Percentiles rank a stretch among this genome's conserved stretches.
Conservation (phyloP, 768 basidiomycete species). For the Pulveroboletus sp. region DNA sequence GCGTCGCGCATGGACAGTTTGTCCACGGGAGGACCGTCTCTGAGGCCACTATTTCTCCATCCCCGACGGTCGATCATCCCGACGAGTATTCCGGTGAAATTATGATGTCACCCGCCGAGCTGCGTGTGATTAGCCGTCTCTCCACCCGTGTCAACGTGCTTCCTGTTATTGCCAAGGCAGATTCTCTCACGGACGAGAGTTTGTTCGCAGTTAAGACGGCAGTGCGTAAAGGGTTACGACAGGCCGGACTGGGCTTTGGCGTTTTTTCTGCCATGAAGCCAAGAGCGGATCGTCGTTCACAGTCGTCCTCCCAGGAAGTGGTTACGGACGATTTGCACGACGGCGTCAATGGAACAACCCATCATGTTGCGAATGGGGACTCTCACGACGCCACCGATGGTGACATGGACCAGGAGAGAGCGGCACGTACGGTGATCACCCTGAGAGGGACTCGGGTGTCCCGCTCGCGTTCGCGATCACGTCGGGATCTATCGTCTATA, state of each 20-base stretch:
- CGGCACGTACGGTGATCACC: slow-evolving; percentile 75
- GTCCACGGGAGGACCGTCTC: slow-evolving; percentile 58
- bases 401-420: slow-evolving; percentile 50
- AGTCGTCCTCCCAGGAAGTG: slow-evolving; percentile 17
- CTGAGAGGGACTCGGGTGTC: slow-evolving; percentile 44
- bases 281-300: slow-evolving; percentile 9
- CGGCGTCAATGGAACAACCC: slow-evolving; percentile 26
- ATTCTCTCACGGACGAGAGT: slow-evolving; percentile 80
- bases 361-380: slow-evolving; percentile 29
- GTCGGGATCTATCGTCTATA: slow-evolving; percentile 61
- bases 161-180: slow-evolving; percentile 76
- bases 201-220: slow-evolving; percentile 68
- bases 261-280: slow-evolving; percentile 57
- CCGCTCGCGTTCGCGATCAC: slow-evolving; percentile 72
- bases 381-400: slow-evolving; percentile 33
- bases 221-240: slow-evolving; percentile 62
- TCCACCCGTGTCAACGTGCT: slow-evolving; percentile 75
- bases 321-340: slow-evolving; percentile 18
- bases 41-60: slow-evolving; percentile 57
- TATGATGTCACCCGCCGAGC: slow-evolving; percentile 74
- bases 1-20: slow-evolving; percentile 48
- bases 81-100: slow-evolving; percentile 48
- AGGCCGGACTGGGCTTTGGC: slow-evolving; percentile 72
- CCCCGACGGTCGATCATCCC: slow-evolving; percentile 48
- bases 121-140: slow-evolving; percentile 75